phyloP scores from a whole-genome alignment of 2,329 filamentous ascomycete species.

The Scolecobasidium constrictum region DNA sequence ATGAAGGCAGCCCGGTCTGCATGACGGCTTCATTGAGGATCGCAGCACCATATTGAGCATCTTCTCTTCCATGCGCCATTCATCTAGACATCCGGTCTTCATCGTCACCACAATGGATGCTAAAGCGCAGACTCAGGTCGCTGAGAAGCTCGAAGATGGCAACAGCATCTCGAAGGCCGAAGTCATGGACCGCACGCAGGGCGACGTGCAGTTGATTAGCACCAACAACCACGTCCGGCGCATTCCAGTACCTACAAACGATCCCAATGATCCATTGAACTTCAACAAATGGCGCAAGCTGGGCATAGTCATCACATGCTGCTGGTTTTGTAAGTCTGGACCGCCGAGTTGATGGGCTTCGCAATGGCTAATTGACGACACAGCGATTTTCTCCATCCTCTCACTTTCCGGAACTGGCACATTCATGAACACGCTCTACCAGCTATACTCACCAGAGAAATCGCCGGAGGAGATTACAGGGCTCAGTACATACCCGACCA shows the following conservation, averaged over 20 bases:
- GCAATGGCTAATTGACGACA: slow-evolving; percentile 5
- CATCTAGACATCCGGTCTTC: too few relatives aligned
- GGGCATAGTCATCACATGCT: slow-evolving; percentile 16
- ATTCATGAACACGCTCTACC: slow-evolving; percentile 24
- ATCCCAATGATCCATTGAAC: slow-evolving; percentile 17
- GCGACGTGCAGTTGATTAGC: slow-evolving; percentile 14
- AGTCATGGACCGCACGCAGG: background rate
- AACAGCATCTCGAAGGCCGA: background rate
- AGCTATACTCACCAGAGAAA: slow-evolving; percentile 20
- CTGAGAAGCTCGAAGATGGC: background rate
- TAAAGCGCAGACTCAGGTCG: background rate
- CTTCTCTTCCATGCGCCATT: too few relatives aligned
- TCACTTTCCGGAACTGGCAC: slow-evolving; percentile 40
- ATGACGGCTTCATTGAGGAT: too few relatives aligned
- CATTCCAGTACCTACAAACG: slow-evolving; percentile 15
- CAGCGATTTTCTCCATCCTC: slow-evolving; percentile 26
- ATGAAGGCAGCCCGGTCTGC: too few relatives aligned
- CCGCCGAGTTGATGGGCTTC: background rate
- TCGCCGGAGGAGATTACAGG: slow-evolving; percentile 19
- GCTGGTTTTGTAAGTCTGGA: slow-evolving; percentile 19
- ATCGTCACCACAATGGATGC: slow-evolving; percentile 1
- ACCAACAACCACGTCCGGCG: slow-evolving; percentile 13
- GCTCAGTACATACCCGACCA: slow-evolving; percentile 26
- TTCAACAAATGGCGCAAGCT: slow-evolving; percentile 16
- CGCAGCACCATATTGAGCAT: too few relatives aligned